Conservation (phyloP, 169 alveolate genomes). For the Cryptosporidium ryanae region DNA sequence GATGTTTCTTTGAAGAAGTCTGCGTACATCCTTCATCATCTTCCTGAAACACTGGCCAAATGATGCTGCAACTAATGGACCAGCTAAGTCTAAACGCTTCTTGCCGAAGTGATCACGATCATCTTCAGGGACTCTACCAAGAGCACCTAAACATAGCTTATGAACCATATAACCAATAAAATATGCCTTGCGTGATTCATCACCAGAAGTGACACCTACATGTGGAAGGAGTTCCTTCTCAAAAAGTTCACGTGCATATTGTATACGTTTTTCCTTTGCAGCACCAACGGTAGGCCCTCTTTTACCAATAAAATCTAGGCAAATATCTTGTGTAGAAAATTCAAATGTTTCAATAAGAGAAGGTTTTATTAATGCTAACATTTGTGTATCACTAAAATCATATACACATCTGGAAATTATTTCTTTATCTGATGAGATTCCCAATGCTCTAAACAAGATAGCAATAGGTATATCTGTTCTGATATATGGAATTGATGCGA, state of each 20-base stretch:
- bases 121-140: constrained; percentile 97
- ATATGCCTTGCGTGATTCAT: constrained; percentile 95
- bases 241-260: constrained; percentile 95
- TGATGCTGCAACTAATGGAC: constrained; percentile 96
- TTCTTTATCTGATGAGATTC: constrained; percentile 92
- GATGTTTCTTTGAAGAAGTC: constrained; percentile 90
- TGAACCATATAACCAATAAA: constrained; percentile 99
- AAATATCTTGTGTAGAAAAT: constrained; percentile 92
- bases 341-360: constrained; percentile 94
- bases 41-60: constrained; percentile 95
- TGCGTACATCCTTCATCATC: constrained; percentile 93
- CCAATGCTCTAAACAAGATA: constrained; percentile 97
- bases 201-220: constrained; percentile 93
- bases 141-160: constrained; percentile 93
- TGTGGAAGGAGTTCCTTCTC: constrained; percentile 98
- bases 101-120: constrained; percentile 99
- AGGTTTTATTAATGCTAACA: constrained; percentile 96
- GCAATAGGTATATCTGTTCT: constrained; percentile 96
- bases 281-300: constrained; percentile 97
- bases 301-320: constrained; percentile 92
- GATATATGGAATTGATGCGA: constrained; percentile 95
- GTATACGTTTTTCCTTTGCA: constrained; percentile 89
- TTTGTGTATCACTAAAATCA: constrained; percentile 95
- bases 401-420: constrained; percentile 90
- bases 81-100: constrained; percentile 99